Evolutionary conservation across 306 rosid genomes (phyloP).

Genomic region (Castanea crenata): DNA sequence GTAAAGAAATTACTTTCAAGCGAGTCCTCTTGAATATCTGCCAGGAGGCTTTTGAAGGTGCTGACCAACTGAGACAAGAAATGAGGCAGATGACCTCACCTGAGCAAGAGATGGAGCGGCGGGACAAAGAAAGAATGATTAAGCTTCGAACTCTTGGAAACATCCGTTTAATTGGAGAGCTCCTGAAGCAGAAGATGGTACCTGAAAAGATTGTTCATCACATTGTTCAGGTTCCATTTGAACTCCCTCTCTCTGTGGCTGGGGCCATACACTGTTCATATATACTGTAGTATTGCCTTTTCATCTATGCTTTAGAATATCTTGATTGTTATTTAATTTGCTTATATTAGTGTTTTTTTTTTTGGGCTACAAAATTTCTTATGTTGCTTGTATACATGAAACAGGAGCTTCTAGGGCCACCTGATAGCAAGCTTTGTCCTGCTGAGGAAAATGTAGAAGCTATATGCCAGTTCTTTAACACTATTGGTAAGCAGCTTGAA

Average conservation of each 20-base stretch:
- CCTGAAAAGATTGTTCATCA: conserved; percentile 96
- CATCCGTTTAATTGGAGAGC: conserved; percentile 95
- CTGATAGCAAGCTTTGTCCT: conserved; percentile 76
- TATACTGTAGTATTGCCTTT: neutral
- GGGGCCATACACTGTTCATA: neutral
- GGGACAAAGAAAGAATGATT: conserved; percentile 78
- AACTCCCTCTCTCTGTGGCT: neutral
- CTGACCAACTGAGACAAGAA: conserved; percentile 80
- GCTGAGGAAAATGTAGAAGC: conserved; percentile 99
- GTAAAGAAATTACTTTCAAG: conserved; percentile 83
- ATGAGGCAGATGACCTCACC: conserved; percentile 78
- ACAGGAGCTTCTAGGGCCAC: conserved; percentile 85
- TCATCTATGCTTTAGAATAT: neutral
- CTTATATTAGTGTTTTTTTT: neutral
- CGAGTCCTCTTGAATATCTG: conserved; percentile 82
- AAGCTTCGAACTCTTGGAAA: conserved; percentile 96
- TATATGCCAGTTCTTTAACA: conserved; percentile 86
- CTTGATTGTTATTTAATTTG: conserved; percentile 11
- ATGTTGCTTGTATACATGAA: conserved; percentile 19
- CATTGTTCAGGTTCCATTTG: conserved; percentile 73
- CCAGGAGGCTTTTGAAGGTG: conserved; percentile 99
- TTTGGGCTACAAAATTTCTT: neutral
- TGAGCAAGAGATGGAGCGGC: conserved; percentile 81
- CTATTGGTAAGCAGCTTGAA: conserved; percentile 98
- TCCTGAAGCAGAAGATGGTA: conserved; percentile 97